Conservation (phyloP, 805 yeast species). For the Zygotorulaspora chibaensis region DNA sequence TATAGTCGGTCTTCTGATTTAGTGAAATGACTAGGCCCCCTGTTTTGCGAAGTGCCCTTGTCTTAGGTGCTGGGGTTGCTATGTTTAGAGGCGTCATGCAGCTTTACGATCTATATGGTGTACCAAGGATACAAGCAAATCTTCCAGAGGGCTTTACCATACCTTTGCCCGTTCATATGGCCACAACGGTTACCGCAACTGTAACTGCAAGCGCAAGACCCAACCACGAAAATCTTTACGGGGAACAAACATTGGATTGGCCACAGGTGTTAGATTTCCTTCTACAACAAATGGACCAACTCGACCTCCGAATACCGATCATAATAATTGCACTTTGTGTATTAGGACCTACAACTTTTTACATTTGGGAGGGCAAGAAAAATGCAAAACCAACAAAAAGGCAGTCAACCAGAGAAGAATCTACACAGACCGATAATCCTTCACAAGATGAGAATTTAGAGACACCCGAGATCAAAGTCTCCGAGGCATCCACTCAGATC, state of each 20-base stretch:
- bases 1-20: too few species aligned
- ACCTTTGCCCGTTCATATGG: not conserved
- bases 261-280: conserved; percentile 10
- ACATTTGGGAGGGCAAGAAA: not conserved
- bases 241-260: conserved; percentile 6
- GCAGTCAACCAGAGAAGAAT: not conserved
- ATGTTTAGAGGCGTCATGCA: conserved; percentile 15
- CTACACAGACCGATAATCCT: conserved; percentile 8
- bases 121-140: not conserved
- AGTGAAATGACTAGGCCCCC: conserved; percentile 19
- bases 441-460: conserved; percentile 1
- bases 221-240: not conserved
- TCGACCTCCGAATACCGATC: conserved; percentile 11
- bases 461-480: not conserved
- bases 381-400: not conserved
- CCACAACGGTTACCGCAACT: not conserved
- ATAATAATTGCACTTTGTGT: conserved; percentile 6
- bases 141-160: not conserved
- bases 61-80: conserved; percentile 18
- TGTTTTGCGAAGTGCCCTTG: conserved; percentile 14
- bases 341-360: conserved; percentile 9
- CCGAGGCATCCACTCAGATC: not conserved
- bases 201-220: not conserved
- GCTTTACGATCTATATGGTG: not conserved
- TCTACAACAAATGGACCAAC: conserved; percentile 5